These are phyloP conservation scores for Paraleonurus japonicus DNA, from an alignment of 257 asterid species.

Conservation along the genomic window DNA sequence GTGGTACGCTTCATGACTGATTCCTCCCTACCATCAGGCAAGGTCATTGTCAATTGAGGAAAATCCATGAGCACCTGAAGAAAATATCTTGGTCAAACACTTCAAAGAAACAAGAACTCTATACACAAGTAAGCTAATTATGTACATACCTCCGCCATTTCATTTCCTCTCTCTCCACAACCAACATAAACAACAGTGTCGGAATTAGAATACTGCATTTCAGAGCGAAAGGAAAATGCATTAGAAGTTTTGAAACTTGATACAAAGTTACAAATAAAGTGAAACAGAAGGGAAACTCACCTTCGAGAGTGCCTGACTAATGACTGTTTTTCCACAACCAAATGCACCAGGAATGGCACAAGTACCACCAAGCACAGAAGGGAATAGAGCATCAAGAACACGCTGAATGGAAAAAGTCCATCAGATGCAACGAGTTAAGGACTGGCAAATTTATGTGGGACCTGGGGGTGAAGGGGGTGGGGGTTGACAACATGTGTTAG, in stretches of 20 bases:
- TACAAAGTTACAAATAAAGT: conserved; percentile 5
- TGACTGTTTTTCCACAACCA: conserved; percentile 99
- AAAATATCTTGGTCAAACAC: conserved; percentile 27
- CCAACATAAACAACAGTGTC: conserved; percentile 99
- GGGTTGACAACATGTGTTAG: background rate
- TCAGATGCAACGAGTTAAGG: conserved; percentile 24
- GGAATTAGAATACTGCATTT: conserved; percentile 90
- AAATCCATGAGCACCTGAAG: conserved; percentile 98
- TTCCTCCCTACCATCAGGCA: conserved; percentile 99
- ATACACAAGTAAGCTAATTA: conserved; percentile 27
- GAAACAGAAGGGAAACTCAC: conserved; percentile 39
- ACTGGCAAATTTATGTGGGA: conserved; percentile 3
- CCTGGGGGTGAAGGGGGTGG: background rate
- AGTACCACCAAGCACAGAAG: conserved; percentile 99
- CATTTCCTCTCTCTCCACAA: conserved; percentile 99
- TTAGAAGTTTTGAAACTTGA: conserved; percentile 14
- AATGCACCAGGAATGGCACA: conserved; percentile 99
- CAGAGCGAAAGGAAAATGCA: conserved; percentile 17
- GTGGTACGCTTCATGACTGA: conserved; percentile 99
- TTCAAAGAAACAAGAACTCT: conserved; percentile 3
- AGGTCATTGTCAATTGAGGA: conserved; percentile 98
- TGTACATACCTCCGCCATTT: conserved; percentile 97
- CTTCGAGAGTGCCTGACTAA: conserved; percentile 99
- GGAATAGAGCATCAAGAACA: conserved; percentile 97
- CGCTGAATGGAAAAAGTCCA: conserved; percentile 51